phyloP scores from a whole-genome alignment of 2,329 filamentous ascomycete species.

The Alternaria ethzedia region DNA sequence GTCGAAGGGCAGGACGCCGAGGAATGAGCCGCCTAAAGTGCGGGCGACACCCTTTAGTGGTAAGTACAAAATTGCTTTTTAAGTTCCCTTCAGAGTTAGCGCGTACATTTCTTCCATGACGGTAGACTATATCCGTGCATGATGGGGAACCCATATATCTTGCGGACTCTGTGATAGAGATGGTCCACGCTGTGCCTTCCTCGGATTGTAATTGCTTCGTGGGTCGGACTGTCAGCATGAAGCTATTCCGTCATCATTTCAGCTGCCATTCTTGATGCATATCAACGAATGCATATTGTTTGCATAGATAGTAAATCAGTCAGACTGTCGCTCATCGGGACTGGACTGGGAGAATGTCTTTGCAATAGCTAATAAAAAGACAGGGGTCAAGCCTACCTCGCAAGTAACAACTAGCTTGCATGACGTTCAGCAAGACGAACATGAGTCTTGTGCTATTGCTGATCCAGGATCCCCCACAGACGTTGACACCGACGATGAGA shows the following conservation, averaged over 20 bases:
- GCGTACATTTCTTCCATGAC: neutral
- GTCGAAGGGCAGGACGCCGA: slow-evolving; percentile 6
- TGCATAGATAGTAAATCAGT: neutral
- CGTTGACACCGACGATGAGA: slow-evolving; percentile 34
- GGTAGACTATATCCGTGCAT: neutral
- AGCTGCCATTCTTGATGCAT: neutral
- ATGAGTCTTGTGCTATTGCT: slow-evolving; percentile 17
- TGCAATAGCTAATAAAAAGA: neutral
- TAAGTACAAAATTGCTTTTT: slow-evolving; percentile 13
- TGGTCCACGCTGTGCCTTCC: neutral
- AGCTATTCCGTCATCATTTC: neutral
- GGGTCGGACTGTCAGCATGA: neutral
- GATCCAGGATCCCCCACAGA: slow-evolving; percentile 41
- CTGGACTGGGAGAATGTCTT: neutral
- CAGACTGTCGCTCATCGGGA: neutral
- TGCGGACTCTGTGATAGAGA: neutral
- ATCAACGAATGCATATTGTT: neutral
- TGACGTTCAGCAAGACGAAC: slow-evolving; percentile 1
- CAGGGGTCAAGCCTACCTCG: neutral
- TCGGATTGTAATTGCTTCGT: neutral
- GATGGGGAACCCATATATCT: neutral
- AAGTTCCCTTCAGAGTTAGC: neutral
- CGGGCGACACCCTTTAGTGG: slow-evolving; percentile 7
- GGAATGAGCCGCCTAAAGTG: slow-evolving; percentile 10
- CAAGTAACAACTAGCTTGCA: neutral